These are phyloP conservation scores for Daldinia bambusicola DNA, from an alignment of 495 filamentous ascomycete genomes.

Conservation along the genomic window DNA sequence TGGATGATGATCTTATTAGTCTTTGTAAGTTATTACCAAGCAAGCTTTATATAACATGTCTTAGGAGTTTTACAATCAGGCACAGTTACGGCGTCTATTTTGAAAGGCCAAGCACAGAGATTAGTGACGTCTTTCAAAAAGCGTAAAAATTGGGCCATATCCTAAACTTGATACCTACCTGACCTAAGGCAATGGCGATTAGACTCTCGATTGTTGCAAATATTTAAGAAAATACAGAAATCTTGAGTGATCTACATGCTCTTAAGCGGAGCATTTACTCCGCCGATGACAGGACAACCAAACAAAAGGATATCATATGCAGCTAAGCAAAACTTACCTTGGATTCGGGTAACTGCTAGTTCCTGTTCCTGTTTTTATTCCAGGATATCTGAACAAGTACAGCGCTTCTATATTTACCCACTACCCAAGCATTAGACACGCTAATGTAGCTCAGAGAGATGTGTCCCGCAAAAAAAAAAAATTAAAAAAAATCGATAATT, in stretches of 20 bases:
- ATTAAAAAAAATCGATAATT: constrained; percentile 16
- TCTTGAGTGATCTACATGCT: constrained; percentile 7
- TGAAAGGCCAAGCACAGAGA: background rate
- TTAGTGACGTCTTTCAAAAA: constrained; percentile 24
- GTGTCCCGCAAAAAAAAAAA: constrained; percentile 9
- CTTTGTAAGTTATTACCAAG: background rate
- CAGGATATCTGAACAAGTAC: background rate
- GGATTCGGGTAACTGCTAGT: background rate
- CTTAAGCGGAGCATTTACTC: constrained; percentile 31
- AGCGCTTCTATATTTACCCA: constrained; percentile 20
- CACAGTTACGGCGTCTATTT: constrained; percentile 12
- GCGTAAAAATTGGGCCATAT: background rate
- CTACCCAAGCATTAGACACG: constrained; percentile 6
- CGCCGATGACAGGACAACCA: constrained; percentile 1
- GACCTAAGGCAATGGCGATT: constrained; percentile 2
- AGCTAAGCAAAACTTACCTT: constrained; percentile 17
- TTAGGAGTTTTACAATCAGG: background rate
- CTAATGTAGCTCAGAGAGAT: background rate
- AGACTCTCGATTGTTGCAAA: constrained; percentile 21
- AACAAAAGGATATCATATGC: background rate
- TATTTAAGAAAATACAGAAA: constrained; percentile 21
- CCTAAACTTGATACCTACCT: background rate
- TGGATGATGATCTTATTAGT: background rate
- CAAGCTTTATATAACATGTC: constrained; percentile 3
- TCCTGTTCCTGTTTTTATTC: constrained; percentile 5